Base-by-base conservation (phyloP, 805 yeast species). In the Naumovozyma castellii region DNA sequence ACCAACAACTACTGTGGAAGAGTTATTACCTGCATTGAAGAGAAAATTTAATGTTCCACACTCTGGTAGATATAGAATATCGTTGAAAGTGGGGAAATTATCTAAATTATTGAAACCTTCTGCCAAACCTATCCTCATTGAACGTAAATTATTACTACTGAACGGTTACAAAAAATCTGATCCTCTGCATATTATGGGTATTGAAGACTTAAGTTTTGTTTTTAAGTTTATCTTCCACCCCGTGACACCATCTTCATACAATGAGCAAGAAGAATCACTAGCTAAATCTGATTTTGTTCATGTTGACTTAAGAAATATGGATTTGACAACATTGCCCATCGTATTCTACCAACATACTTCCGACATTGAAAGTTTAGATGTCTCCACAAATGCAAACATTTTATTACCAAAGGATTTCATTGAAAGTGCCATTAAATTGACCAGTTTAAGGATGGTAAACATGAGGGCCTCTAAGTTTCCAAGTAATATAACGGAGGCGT, bases 321-420 rank as follows among this genome's bases (percentile, higher is more conserved):
- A 82, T 49, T 66, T 88, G 41, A 85, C 84, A 45, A 84, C 85
- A 15, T 83, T 90, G 5, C 97, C 97, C 0, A 81, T 85, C 39
- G 71, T 82, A 20, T 75, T 88, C 46, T 86, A 81, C 56, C 83
- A 77, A 49, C 84, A 77, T 43, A 84, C 95, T 0, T 73, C 80
- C 41, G 90, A 84, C 45, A 85, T 88, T 42, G 83, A 82, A 49
- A 71, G 79, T 44, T 67, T 88, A 44, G 90, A 88, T 59, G 85
- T 86, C 6, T 82, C 94, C 2, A 76, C 81, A 46, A 88, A 88
- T 56, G 94, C 95, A 3, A 82, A 94, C 14, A 80, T 90, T 39
- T 76, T 78, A 43, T 66, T 88, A 27, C 94, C 97, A 0, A 64
- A 76, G 40, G 95, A 87, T 54, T 88, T 88, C 56, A 78, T 88